These are phyloP conservation scores for Diplocarpon rosae DNA, from an alignment of 2,329 filamentous ascomycete genomes.

Conservation along the genomic window DNA sequence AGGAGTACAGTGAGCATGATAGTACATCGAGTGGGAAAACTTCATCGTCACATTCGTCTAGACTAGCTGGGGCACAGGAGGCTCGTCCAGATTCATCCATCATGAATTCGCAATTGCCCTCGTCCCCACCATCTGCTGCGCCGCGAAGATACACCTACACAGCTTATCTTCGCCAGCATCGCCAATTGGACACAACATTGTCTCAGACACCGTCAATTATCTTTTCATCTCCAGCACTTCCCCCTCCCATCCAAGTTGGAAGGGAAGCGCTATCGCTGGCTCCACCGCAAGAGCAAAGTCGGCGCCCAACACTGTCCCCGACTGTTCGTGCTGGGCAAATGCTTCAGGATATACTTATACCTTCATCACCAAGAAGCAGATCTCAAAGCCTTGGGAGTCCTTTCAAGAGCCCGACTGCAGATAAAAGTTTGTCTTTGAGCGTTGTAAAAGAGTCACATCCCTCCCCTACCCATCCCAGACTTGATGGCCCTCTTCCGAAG, in stretches of 20 bases:
- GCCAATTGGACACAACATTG: constrained; percentile 15
- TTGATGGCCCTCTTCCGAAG: constrained; percentile 14
- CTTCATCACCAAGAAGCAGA: constrained; percentile 22
- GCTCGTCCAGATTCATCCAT: neutral
- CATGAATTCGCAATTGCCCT: constrained; percentile 19
- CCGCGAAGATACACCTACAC: constrained; percentile 24
- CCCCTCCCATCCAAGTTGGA: constrained; percentile 19
- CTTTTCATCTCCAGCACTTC: constrained; percentile 27
- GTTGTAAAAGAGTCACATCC: constrained; percentile 11
- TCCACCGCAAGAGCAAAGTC: constrained; percentile 6
- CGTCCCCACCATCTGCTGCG: constrained; percentile 24
- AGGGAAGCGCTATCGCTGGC: constrained; percentile 10
- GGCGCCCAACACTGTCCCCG: constrained; percentile 21
- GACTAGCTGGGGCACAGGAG: neutral
- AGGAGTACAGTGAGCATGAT: constrained; percentile 1
- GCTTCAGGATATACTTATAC: constrained; percentile 25
- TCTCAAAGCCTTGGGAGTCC: constrained; percentile 27
- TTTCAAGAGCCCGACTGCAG: constrained; percentile 25
- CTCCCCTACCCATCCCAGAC: constrained; percentile 11
- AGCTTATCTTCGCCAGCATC: constrained; percentile 21
- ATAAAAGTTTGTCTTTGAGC: constrained; percentile 19
- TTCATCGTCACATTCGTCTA: neutral
- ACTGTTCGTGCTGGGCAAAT: constrained; percentile 25
- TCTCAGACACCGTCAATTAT: constrained; percentile 25
- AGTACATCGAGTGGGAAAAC: neutral